Evolutionary conservation across 2,329 filamentous ascomycete species (phyloP).

Genomic region (Trichoderma semiorbis): DNA sequence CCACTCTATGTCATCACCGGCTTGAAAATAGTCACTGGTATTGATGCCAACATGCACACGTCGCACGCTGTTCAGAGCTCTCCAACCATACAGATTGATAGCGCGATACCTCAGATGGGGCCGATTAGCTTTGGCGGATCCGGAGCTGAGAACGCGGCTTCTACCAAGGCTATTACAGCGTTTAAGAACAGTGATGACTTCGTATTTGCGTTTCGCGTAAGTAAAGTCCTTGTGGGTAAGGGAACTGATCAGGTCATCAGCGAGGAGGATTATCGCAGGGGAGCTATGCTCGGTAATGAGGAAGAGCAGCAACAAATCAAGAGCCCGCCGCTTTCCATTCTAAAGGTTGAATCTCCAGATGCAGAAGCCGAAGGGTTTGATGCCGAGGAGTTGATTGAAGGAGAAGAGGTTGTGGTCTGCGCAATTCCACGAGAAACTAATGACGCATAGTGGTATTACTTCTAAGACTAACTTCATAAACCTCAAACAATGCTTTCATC

Average conservation of each 20-base stretch:
- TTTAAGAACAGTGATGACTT: neutral
- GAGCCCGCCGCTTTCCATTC: neutral
- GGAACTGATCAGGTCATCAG: neutral
- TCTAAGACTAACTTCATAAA: too few species aligned
- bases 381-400: neutral
- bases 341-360: neutral
- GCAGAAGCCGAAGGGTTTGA: neutral
- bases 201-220: neutral
- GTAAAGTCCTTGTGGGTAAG: neutral
- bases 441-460: neutral
- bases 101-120: neutral
- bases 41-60: neutral
- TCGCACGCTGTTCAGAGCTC: neutral
- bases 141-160: neutral
- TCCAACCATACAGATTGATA: neutral
- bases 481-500: neutral
- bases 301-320: neutral
- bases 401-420: neutral
- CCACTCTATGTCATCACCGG: neutral
- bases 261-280: neutral
- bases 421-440: neutral
- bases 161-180: neutral
- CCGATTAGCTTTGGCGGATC: neutral
- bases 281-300: neutral
- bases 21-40: neutral